Evolutionary conservation across 2,329 filamentous ascomycete genomes (phyloP).

Genomic region (Talaromyces rugulosus): DNA sequence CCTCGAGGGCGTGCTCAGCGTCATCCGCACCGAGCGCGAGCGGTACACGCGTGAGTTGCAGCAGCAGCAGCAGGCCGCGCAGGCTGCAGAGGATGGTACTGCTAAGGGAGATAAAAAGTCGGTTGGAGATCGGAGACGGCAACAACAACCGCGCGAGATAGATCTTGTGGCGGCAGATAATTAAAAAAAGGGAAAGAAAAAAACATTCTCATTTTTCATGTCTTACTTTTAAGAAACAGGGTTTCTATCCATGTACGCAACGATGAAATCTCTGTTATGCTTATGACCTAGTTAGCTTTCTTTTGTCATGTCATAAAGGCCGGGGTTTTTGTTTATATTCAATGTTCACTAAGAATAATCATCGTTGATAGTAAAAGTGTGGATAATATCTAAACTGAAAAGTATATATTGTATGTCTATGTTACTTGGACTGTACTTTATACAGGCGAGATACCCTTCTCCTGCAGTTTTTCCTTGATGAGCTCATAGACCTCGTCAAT

Average conservation of each 20-base stretch:
- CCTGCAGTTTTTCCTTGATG: constrained; percentile 47
- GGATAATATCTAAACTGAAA: background rate
- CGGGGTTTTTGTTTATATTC: background rate
- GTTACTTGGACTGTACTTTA: background rate
- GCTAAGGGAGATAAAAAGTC: constrained; percentile 24
- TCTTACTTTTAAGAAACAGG: background rate
- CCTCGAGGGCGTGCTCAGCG: constrained; percentile 70
- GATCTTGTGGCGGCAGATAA: constrained; percentile 28
- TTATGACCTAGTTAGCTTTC: constrained; percentile 4
- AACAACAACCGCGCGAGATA: constrained; percentile 32
- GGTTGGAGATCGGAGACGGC: constrained; percentile 31
- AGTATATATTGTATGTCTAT: constrained; percentile 4
- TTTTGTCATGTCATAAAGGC: constrained; percentile 3
- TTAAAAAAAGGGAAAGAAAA: constrained; percentile 13
- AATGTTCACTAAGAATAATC: background rate
- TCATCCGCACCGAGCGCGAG: constrained; percentile 76
- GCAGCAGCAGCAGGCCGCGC: constrained; percentile 58
- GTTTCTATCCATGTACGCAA: background rate
- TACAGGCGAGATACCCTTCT: constrained; percentile 34
- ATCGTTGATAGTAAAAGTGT: background rate
- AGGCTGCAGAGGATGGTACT: constrained; percentile 26
- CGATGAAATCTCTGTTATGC: constrained; percentile 1
- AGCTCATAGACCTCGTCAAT: constrained; percentile 62
- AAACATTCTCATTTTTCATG: background rate
- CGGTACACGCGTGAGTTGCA: constrained; percentile 66